A percentile compares a stretch with the other conserved stretches of the same genome.
phyloP scores from a whole-genome alignment of 2,329 filamentous ascomycete species.

The Monilinia fructicola region DNA sequence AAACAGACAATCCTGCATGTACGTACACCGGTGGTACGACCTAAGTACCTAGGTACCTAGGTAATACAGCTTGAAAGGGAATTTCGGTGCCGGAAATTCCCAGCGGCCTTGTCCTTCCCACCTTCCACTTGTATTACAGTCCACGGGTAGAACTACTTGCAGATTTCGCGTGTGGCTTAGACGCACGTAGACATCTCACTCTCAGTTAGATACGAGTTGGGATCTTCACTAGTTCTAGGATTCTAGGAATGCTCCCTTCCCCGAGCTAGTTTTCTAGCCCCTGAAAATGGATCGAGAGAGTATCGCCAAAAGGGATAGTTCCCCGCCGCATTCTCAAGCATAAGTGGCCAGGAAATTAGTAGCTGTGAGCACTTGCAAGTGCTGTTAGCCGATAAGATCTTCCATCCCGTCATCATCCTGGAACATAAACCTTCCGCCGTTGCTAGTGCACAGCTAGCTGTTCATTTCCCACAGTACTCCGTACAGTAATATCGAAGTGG shows the following conservation, averaged over 20 bases:
- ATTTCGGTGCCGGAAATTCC: neutral
- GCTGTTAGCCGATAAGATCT: neutral
- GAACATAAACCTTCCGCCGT: neutral
- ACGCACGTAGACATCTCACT: neutral
- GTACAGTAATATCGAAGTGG: neutral
- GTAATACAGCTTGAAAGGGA: neutral
- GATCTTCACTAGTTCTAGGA: no score
- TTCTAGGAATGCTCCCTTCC: neutral
- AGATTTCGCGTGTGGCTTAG: neutral
- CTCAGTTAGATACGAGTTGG: neutral
- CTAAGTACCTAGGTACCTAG: no score
- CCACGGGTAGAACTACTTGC: no score
- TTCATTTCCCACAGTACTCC: no score
- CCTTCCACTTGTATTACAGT: neutral
- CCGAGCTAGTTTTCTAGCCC: neutral
- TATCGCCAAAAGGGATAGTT: slow-evolving; percentile 9
- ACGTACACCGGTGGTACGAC: no score
- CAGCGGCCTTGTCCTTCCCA: neutral
- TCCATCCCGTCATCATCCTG: neutral
- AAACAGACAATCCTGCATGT: neutral
- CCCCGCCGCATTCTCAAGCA: neutral
- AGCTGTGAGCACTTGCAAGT: neutral
- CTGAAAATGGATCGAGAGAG: neutral
- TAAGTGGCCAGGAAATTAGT: slow-evolving; percentile 12
- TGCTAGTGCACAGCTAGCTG: neutral